Base-by-base conservation (phyloP, 192 early-diverging fungal genomes). In the Piromyces finnis region DNA sequence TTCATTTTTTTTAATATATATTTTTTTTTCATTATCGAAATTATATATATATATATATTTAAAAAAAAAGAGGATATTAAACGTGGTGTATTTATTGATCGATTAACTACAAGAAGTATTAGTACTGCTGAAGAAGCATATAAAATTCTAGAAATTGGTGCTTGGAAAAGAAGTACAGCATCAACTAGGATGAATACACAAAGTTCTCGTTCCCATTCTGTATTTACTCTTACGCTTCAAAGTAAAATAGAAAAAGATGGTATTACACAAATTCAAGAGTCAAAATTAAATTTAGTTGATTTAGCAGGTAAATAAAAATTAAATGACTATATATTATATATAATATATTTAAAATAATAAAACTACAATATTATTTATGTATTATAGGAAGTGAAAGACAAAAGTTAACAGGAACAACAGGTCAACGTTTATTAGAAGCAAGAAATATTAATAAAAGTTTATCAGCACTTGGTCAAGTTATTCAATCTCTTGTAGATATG, bases 391-490 rank as follows among this genome's bases (percentile, higher is more conserved):
- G 90, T 29, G 92, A 93, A 83, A 89, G 92, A 35, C 91, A 92
- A 78, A 90, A 91, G 79, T 84, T 85, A 30, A 88, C 92, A 17
- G 88, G 87, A 29, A 90, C 92, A 0, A 90, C 88, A 77, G 90
- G 90, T 0, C 77, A 87, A 80, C 87, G 93, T 4, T 82, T 96
- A 32, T 91, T 92, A 78, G 94, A 96, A 79, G 94, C 94, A 7
- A 88, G 90, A 28, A 91, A 92, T 81, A 96, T 96, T 84, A 96
- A 96, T 85, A 93, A 91, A 84, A 92, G 90, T 28, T 83, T 96
- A 77, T 89, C 90, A 29, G 91, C 90, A 3, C 85, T 96, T 12
- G 93, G 93, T 17, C 92, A 92, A 30, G 94, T 96, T 79, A 95
- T 96, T 83, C 93, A 94, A 82, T 93, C 94, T 15, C 87, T 96